These are phyloP conservation scores for Monilinia vaccinii-corymbosi DNA, from an alignment of 2,329 filamentous ascomycete species.

Conservation along the genomic window DNA sequence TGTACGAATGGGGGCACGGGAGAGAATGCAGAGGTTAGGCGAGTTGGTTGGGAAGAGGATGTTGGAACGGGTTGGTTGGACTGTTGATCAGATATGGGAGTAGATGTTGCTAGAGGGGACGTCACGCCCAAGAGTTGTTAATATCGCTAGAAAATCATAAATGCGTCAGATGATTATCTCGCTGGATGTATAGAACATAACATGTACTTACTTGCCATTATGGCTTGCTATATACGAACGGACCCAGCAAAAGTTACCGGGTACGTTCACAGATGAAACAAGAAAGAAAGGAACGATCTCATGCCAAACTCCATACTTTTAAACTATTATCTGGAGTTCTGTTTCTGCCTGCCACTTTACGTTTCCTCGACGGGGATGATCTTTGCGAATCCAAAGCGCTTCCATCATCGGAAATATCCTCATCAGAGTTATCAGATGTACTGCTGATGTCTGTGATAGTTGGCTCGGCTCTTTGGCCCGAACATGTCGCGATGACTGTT, in stretches of 20 bases:
- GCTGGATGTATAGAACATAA: not conserved
- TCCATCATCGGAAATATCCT: conserved; percentile 6
- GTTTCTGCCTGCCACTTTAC: not conserved
- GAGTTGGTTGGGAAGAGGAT: conserved; percentile 43
- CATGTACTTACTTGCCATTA: not conserved
- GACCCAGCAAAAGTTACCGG: not conserved
- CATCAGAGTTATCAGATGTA: conserved; percentile 10
- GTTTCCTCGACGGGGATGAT: not conserved
- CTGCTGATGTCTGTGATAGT: conserved; percentile 8
- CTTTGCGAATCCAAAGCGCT: not conserved
- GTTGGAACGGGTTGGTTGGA: conserved; percentile 40
- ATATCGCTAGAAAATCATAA: not conserved
- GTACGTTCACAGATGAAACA: not conserved
- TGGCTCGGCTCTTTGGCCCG: conserved; percentile 24
- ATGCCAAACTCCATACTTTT: conserved; percentile 37
- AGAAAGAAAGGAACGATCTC: not conserved
- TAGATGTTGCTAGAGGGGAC: not conserved
- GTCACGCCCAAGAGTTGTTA: not conserved
- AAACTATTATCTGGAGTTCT: conserved; percentile 35
- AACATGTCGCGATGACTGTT: conserved; percentile 29
- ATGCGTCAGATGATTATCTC: not conserved
- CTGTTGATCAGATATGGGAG: conserved; percentile 38
- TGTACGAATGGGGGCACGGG: conserved; percentile 43
- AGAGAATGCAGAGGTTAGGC: conserved; percentile 43
- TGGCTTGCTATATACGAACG: not conserved